These are phyloP conservation scores for Pneumocystis canis DNA, from an alignment of 1,139 yeast genomes.

Conservation along the genomic window DNA sequence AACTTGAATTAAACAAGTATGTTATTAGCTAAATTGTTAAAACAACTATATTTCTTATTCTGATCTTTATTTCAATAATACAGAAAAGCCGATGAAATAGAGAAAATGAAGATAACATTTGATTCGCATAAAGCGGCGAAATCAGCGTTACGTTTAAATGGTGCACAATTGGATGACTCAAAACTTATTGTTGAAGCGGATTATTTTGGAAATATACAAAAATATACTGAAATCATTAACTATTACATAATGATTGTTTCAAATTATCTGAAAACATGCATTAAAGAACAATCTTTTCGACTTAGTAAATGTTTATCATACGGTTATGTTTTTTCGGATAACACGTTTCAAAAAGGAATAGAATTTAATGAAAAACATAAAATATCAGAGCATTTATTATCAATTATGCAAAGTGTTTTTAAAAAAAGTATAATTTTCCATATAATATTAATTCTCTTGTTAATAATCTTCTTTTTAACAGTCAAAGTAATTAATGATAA, in stretches of 20 bases:
- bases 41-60: background rate
- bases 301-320: background rate
- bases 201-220: background rate
- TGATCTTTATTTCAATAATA: background rate
- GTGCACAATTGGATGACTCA: background rate
- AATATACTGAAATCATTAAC: background rate
- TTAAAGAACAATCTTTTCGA: background rate
- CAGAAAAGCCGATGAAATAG: background rate
- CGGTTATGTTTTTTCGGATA: background rate
- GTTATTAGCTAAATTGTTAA: background rate
- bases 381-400: background rate
- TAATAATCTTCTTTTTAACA: background rate
- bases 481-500: background rate
- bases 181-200: background rate
- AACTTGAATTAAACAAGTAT: background rate
- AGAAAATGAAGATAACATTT: background rate
- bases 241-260: background rate
- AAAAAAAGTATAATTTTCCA: background rate
- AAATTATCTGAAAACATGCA: background rate
- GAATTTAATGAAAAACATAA: background rate
- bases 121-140: background rate
- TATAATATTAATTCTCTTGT: background rate
- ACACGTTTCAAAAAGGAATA: background rate
- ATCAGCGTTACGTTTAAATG: background rate
- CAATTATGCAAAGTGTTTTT: background rate